Evolutionary conservation across 352 stramenopile species (phyloP), one percentile per base, ranked within the genome.

Genomic region (Pythium vanterpoolii): DNA sequence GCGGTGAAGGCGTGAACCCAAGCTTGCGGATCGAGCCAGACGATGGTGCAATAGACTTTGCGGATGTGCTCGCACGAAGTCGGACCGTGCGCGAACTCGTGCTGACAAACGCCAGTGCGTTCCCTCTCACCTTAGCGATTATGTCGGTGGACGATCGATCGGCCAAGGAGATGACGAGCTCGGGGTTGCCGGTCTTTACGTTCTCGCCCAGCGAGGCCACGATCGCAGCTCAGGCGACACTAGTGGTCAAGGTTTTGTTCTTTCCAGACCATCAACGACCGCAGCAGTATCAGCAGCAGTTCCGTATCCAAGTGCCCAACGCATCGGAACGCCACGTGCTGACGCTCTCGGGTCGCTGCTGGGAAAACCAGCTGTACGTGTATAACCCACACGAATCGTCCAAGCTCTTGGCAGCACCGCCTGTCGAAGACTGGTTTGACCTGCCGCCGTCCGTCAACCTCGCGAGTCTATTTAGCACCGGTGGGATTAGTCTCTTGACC

Each of bases 281-380:
- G 7, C 69, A 76, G 4, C 76, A 91, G 34, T 93, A 92, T 57
- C 51, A 44, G 1, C 66, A 76, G 45, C 56, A 71, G 30, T 89
- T 76, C 33, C 73, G 75, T 7, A 76, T 95, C 34, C 68, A 86
- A 45, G 83, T 93, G 2, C 82, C 86, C 0, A 92, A 92, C 55
- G 79, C 91, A 47, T 80, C 67, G 5, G 83, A 95, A 44, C 70
- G 75, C 1, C 77, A 93, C 55, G 21, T 90, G 5, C 33, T 91
- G 1, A 62, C 51, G 16, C 27, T 86, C 8, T 68, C 73, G n/a
- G 82, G 80, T 1, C 73, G 80, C 0, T 91, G 83, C 60, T 92
- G 83, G 79, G 83, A 92, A 54, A 83, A 87, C 34, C 83, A 95
- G 38, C 51, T 93, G 3, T 93, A 90, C 56, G 69, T 89, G 7